Evolutionary conservation across 2,329 filamentous ascomycete genomes (phyloP), one percentile per base, ranked within the genome.

Genomic region (Colletotrichum higginsianum): DNA sequence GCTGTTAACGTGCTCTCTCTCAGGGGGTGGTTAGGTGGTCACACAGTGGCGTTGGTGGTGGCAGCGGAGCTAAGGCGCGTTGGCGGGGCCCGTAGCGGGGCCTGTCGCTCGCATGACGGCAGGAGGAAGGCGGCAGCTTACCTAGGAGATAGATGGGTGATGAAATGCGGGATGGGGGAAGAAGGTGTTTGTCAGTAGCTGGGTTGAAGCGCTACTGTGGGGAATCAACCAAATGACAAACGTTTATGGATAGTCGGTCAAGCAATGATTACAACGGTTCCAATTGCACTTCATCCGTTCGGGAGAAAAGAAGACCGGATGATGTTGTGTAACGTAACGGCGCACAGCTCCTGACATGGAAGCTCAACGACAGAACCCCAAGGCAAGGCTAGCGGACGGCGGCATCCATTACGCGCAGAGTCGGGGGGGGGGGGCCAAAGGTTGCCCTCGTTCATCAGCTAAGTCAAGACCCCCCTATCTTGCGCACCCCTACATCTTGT

Each of bases 51-150:
- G 40, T 26, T 21, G 8, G 30, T 35, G 30, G 42, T 18, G 50
- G 52, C 49, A 44, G 58, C 40, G 23, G 38, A 52, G 49, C 62
- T 52, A 65, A 50, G 16, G 38, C 21, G 23, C 13, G 30, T 8
- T 18, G 40, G 56, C 21, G 62, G 60, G 50, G 50, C 4, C 12
- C 8, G 15, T 13, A 2, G 42, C 16, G 42, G 30, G 30, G 49
- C 49, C 49, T 50, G 50, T 42, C 56, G 46, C n/a, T 47, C 9
- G 65, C 49, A 55, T 44, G 56, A 49, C 64, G 21, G 64, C 56
- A 30, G 62, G 53, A 55, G 52, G 26, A 55, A 55, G 30, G 52
- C 52, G 52, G 52, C 26, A 55, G 16, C 3, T 21, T 26, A 26
- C 23, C 23, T 3, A 26, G 26, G 26, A 50, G 21, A 11, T 26